Evolutionary conservation across 2,329 filamentous ascomycete species (phyloP).

Genomic region (Neonectria coccinea): DNA sequence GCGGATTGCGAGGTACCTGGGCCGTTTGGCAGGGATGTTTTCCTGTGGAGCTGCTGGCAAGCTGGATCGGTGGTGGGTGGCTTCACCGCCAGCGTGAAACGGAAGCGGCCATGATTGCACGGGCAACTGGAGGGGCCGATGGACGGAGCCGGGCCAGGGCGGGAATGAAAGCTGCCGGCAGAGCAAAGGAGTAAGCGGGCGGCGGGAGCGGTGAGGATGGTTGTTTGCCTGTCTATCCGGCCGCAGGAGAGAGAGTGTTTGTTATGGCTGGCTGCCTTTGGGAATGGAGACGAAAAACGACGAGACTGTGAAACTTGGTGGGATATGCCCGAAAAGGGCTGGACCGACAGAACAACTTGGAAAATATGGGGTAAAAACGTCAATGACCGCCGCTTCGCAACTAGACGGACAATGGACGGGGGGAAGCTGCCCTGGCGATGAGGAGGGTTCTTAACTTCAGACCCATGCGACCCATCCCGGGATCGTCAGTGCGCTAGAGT

Average conservation of each 20-base stretch:
- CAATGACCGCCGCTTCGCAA: not conserved
- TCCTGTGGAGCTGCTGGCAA: constrained; percentile 19
- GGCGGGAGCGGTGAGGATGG: constrained; percentile 11
- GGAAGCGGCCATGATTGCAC: constrained; percentile 19
- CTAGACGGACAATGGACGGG: not conserved
- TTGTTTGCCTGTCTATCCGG: not conserved
- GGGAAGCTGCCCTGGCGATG: constrained; percentile 21
- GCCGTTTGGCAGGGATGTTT: constrained; percentile 16
- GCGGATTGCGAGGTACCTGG: not conserved
- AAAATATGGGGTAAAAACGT: not conserved
- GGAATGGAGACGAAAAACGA: not conserved
- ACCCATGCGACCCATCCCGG: constrained; percentile 26
- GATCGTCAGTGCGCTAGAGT: constrained; percentile 26
- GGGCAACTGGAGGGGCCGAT: constrained; percentile 15
- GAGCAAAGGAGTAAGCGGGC: constrained; percentile 1
- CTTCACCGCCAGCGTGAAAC: constrained; percentile 29
- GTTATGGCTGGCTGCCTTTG: no score
- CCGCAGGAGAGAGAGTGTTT: not conserved
- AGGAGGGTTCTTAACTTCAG: constrained; percentile 15
- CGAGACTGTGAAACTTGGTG: no score
- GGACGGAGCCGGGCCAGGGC: not conserved
- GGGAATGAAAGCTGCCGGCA: constrained; percentile 20
- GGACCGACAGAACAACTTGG: not conserved
- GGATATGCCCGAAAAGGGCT: no score
- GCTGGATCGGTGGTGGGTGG: constrained; percentile 28